phyloP scores from a whole-genome alignment of 2,329 filamentous ascomycete genomes.

The Triangularia verruculosa region DNA sequence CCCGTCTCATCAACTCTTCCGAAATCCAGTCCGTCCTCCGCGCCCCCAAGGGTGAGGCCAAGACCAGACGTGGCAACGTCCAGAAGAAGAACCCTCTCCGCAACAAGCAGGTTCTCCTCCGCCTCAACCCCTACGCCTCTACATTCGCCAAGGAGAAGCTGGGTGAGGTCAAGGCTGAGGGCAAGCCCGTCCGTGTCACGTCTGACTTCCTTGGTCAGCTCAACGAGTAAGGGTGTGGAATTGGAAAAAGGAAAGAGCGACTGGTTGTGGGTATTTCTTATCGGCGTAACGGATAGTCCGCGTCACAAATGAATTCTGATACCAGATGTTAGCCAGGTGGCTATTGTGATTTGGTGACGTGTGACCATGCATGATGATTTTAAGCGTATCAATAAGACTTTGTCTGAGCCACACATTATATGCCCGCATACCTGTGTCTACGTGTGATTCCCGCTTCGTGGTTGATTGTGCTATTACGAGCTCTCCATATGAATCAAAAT shows the following conservation, averaged over 20 bases:
- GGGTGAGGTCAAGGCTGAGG: slow-evolving; percentile 50
- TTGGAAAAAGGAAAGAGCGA: slow-evolving; percentile 18
- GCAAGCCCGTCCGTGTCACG: slow-evolving; percentile 25
- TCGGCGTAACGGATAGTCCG: slow-evolving; percentile 32
- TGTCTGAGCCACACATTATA: not conserved
- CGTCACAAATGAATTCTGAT: slow-evolving; percentile 31
- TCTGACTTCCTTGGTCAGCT: slow-evolving; percentile 27
- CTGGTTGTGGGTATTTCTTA: slow-evolving; percentile 27
- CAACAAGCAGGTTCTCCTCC: slow-evolving; percentile 98
- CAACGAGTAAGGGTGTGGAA: slow-evolving; percentile 24
- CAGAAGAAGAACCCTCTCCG: slow-evolving; percentile 99
- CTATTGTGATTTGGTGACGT: slow-evolving; percentile 22
- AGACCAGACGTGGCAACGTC: slow-evolving; percentile 84
- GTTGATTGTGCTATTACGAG: not conserved
- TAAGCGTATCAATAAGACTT: not conserved
- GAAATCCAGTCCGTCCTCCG: slow-evolving; percentile 96
- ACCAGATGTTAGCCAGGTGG: slow-evolving; percentile 20
- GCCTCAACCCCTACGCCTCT: slow-evolving; percentile 96
- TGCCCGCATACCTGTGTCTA: not conserved
- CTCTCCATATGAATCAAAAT: not conserved
- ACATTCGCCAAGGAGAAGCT: slow-evolving; percentile 85
- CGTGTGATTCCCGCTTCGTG: not conserved
- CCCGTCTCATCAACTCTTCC: slow-evolving; percentile 97
- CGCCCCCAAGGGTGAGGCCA: slow-evolving; percentile 82
- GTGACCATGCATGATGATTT: slow-evolving; percentile 8